Base-by-base conservation (phyloP, 2,329 filamentous ascomycete genomes). In the Amylocarpus encephaloides region DNA sequence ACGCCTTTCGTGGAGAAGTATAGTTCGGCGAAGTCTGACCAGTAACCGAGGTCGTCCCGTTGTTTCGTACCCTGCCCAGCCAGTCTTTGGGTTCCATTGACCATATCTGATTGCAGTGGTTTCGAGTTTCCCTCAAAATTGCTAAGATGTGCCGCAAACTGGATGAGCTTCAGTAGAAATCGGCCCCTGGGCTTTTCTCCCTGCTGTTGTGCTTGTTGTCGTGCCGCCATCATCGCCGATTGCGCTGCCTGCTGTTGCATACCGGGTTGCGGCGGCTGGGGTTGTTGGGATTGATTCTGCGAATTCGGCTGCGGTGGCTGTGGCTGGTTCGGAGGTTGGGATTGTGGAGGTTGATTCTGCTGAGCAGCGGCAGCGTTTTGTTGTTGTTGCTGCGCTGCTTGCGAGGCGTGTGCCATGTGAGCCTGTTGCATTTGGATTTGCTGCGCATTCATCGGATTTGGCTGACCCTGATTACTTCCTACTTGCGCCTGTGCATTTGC, bases 1-100 rank as follows among this genome's bases (percentile, higher is more conserved):
- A 89, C 81, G 7, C 88, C 90, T 26, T 77, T 79, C 0, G 78
- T 75, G 0, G 88, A 85, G 68, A 96, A 98, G 69, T 94, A 95
- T 42, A 79, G 80, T 34, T 77, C 72, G 15, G 95, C 89, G 60
- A 96, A 93, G 5, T 70, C 70, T 57, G 85, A 79, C 92, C 92
- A 97, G 62, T 88, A 86, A 0, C 73, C 69, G 4, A 95, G 69
- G 62, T 90, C 85, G 52, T 85, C 82, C 53, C 79, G 77, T 57
- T 78, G 76, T 61, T 80, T 82, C 12, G 73, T 67, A 45, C 73
- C 76, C 77, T 80, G 62, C 18, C 63, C 53, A 46, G 40, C 35
- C 34, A 52, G 41, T 48, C 54, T 48, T 49, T 48, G 48, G 54
- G 53, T 29, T 39, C 51, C 55, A 54, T 48, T 59, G 9, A 49